Evolutionary conservation across 73 alveolate genomes (phyloP).

Genomic region (Uronychia binucleata): DNA sequence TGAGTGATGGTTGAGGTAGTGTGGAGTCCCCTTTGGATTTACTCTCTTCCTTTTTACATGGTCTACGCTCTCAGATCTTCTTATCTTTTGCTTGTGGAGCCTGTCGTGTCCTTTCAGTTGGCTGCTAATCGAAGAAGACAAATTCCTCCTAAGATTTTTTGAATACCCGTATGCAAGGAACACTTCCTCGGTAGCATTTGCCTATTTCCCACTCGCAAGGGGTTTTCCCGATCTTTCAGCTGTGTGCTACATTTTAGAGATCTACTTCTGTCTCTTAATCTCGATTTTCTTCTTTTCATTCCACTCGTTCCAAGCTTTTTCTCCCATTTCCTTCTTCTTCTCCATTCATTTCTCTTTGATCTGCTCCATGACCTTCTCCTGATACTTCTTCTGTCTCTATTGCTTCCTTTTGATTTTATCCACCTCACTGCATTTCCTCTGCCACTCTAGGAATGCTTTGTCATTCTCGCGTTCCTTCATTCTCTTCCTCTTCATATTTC

Average conservation of each 20-base stretch:
- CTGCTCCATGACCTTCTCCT: background rate
- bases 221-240: background rate
- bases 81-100: background rate
- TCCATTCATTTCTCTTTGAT: background rate
- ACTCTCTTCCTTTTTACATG: too few species aligned
- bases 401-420: background rate
- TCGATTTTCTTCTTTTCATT: background rate
- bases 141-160: background rate
- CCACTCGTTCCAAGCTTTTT: background rate
- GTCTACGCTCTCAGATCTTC: background rate
- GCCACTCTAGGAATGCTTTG: background rate
- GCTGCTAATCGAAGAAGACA: background rate
- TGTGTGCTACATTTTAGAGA: too few species aligned
- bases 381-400: background rate
- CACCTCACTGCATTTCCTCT: background rate
- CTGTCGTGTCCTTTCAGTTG: background rate
- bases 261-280: background rate
- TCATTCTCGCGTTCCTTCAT: background rate
- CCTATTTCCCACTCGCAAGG: background rate
- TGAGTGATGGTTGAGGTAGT: too few species aligned
- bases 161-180: background rate
- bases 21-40: too few species aligned
- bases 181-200: background rate
- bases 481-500: background rate
- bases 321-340: background rate